phyloP scores from a whole-genome alignment of 345 rosid genomes.

The Eucalyptus cloeziana region DNA sequence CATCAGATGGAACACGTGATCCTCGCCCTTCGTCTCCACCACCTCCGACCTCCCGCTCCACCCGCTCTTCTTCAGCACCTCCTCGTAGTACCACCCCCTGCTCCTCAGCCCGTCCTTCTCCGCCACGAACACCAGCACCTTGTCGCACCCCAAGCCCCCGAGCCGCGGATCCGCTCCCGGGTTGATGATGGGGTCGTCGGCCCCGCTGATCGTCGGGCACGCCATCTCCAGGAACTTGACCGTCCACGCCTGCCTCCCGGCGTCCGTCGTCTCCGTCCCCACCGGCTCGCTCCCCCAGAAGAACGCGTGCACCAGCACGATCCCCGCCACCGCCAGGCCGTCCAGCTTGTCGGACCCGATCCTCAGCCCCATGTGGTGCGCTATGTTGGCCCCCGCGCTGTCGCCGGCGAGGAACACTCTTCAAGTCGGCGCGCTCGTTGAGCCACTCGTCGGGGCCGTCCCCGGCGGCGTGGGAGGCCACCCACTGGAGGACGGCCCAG shows the following conservation, averaged over 20 bases:
- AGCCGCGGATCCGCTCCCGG: constrained; percentile 15
- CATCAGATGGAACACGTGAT: not conserved
- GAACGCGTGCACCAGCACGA: constrained; percentile 13
- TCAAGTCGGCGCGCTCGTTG: constrained; percentile 4
- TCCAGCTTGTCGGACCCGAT: not conserved
- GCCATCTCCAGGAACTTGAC: not conserved
- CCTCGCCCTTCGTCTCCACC: not conserved
- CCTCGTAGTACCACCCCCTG: not conserved
- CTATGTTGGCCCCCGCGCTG: constrained; percentile 27
- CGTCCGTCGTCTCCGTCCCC: not conserved
- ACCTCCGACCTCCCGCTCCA: not conserved
- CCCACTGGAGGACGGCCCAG: constrained; percentile 26
- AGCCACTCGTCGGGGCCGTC: constrained; percentile 27
- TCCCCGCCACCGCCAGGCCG: not conserved
- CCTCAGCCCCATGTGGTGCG: constrained; percentile 16
- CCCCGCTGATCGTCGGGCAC: constrained; percentile 11
- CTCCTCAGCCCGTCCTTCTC: constrained; percentile 14
- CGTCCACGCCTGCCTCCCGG: not conserved
- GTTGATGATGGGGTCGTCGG: constrained; percentile 24
- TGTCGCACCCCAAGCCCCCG: constrained; percentile 3
- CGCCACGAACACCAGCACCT: constrained; percentile 18
- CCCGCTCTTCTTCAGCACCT: constrained; percentile 1
- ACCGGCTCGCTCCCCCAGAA: constrained; percentile 9
- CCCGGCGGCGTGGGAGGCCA: constrained; percentile 7
- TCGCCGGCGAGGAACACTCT: constrained; percentile 27